Evolutionary conservation across 768 basidiomycete species (phyloP), one percentile per base, ranked within the genome.

Genomic region (Suillus subaureus): DNA sequence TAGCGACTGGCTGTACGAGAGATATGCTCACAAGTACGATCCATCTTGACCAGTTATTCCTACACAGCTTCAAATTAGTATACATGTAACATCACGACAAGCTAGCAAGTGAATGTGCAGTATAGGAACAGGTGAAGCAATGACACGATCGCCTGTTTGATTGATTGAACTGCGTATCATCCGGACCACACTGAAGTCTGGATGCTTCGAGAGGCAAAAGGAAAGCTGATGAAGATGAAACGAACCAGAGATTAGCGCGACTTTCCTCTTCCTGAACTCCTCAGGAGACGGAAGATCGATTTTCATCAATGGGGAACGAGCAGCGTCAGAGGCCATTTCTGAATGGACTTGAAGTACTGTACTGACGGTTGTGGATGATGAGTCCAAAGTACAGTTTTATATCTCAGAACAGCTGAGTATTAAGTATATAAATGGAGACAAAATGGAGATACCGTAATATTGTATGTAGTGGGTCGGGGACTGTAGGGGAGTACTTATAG

Each of bases 21-120:
- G 57, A 42, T 42, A 23, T 45, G 52, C 93, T 76, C 79, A 94
- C 89, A 98, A 81, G 77, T 98, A 98, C 3, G 96, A 97, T 33
- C 96, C 96, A 77, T 98, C 96, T 78, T 97, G 96, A 43, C 96
- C 96, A 67, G 96, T 96, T 78, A 97, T 93, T 76, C 96, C 95
- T 96, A 35, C 63, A 52, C 42, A 64, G 61, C 33, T 66, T 31
- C 21, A 39, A 52, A 45, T 55, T 33, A 37, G 23, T 33, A 28
- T 55, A 37, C 47, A 11, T n/a, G 28, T 18, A 54, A 40, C 7
- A 51, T 26, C 3, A 31, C 23, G 52, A 66, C 61, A 47, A 31
- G 49, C 57, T 16, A 63, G 60, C 52, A 16, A 54, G 31, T 23
- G 9, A 43, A 55, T 64, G 42, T 60, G 45, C 56, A 45, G 63